Evolutionary conservation across 148 eudicot species (phyloP).

Genomic region (Polygonum maritimum): DNA sequence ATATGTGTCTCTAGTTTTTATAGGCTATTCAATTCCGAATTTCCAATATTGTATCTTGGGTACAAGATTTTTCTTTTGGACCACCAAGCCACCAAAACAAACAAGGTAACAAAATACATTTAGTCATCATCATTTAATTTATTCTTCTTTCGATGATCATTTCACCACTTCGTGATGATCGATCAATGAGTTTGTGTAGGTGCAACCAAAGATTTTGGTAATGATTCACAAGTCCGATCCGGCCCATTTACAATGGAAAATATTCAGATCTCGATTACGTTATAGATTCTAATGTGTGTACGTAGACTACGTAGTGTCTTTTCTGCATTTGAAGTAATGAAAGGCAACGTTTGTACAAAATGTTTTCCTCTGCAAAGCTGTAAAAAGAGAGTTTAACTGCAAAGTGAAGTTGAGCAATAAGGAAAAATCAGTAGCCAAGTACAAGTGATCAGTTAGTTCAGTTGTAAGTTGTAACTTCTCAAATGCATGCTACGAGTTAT

Average conservation of each 20-base stretch:
- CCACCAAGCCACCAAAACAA: conserved; percentile 1
- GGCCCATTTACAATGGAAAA: neutral
- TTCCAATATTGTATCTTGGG: neutral
- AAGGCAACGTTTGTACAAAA: neutral
- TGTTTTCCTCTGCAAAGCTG: conserved; percentile 6
- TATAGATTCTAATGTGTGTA: neutral
- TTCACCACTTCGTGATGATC: neutral
- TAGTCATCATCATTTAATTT: neutral
- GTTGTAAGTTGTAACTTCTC: neutral
- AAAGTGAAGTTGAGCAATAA: conserved; percentile 1
- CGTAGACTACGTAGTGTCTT: too few relatives aligned
- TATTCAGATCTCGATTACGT: neutral
- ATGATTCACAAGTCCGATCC: neutral
- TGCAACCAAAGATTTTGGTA: neutral
- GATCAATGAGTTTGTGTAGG: neutral
- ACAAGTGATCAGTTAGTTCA: neutral
- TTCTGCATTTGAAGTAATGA: neutral
- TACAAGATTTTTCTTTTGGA: neutral
- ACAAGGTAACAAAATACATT: conserved; percentile 2
- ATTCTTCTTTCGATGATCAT: conserved; percentile 1
- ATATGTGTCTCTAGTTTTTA: neutral
- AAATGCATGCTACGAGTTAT: neutral
- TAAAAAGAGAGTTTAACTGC: conserved; percentile 1
- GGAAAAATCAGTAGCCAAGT: neutral
- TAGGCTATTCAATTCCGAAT: neutral